Conservation (phyloP, 2,329 filamentous ascomycete genomes). For the Beauveria sp. region DNA sequence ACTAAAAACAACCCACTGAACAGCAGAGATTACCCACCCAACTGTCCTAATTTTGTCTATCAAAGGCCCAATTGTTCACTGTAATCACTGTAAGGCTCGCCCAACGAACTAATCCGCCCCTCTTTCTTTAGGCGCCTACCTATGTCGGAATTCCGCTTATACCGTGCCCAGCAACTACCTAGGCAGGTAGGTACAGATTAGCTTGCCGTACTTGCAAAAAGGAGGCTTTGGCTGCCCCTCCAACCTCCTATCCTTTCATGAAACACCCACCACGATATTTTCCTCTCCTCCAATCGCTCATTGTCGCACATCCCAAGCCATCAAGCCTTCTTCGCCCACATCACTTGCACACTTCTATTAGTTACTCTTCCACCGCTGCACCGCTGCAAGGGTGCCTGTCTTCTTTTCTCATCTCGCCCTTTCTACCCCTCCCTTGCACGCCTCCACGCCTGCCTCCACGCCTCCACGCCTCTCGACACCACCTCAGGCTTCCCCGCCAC, state of each 20-base stretch:
- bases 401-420: neutral
- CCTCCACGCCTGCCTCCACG: neutral
- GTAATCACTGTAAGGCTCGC: neutral
- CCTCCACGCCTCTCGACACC: neutral
- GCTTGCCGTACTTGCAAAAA: too few species aligned
- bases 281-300: neutral
- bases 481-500: conserved; percentile 1
- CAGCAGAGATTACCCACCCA: neutral
- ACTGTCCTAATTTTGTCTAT: neutral
- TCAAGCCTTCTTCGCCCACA: neutral
- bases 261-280: neutral
- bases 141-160: too few species aligned
- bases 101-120: neutral
- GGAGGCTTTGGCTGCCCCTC: too few species aligned
- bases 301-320: neutral
- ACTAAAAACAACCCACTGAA: neutral
- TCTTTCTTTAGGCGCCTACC: neutral
- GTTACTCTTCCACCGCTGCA: neutral
- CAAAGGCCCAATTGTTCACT: neutral
- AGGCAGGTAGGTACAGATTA: too few species aligned
- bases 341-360: neutral
- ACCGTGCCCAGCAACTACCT: too few species aligned
- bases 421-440: neutral
- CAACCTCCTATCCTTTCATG: neutral
- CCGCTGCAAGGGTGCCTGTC: neutral